Percentiles rank a stretch among this genome's conserved stretches.
phyloP scores from a whole-genome alignment of 2,329 filamentous ascomycete genomes.

The Fragosphaeria purpurea region DNA sequence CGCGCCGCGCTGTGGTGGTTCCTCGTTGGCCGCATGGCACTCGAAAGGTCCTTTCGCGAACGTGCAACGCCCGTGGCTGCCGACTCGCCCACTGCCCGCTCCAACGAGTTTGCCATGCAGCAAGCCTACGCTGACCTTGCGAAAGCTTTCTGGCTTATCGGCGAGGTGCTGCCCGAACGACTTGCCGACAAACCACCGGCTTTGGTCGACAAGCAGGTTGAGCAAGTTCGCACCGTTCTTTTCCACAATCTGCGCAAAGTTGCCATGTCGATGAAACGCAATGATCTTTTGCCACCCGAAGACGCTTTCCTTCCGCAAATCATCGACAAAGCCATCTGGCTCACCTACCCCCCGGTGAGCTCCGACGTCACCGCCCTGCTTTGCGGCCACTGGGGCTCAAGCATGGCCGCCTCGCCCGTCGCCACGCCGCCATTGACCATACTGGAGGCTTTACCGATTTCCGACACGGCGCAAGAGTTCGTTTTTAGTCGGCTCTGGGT shows the following conservation, averaged over 20 bases:
- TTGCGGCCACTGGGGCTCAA: slow-evolving; percentile 47
- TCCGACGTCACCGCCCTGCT: slow-evolving; percentile 63
- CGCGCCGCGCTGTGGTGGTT: slow-evolving; percentile 85
- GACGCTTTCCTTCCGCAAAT: slow-evolving; percentile 62
- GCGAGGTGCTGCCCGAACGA: slow-evolving; percentile 42
- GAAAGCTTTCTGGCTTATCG: slow-evolving; percentile 75
- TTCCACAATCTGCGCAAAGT: slow-evolving; percentile 61
- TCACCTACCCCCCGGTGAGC: slow-evolving; percentile 64
- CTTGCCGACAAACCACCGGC: slow-evolving; percentile 29
- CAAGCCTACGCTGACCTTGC: slow-evolving; percentile 80
- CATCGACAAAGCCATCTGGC: slow-evolving; percentile 73
- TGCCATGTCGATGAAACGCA: slow-evolving; percentile 73
- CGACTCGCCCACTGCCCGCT: slow-evolving; percentile 26
- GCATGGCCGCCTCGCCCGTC: slow-evolving; percentile 37
- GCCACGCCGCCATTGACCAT: slow-evolving; percentile 41
- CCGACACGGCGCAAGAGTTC: slow-evolving; percentile 65
- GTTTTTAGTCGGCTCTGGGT: slow-evolving; percentile 71
- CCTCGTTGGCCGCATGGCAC: slow-evolving; percentile 62
- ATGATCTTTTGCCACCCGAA: slow-evolving; percentile 64
- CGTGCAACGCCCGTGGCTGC: slow-evolving; percentile 43
- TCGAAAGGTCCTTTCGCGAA: slow-evolving; percentile 63
- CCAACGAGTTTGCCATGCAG: slow-evolving; percentile 47
- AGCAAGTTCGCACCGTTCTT: slow-evolving; percentile 45
- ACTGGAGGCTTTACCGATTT: slow-evolving; percentile 61
- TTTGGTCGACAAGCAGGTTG: slow-evolving; percentile 35